Conservation (phyloP, 2,329 filamentous ascomycete species). For the Alternaria sp. region DNA sequence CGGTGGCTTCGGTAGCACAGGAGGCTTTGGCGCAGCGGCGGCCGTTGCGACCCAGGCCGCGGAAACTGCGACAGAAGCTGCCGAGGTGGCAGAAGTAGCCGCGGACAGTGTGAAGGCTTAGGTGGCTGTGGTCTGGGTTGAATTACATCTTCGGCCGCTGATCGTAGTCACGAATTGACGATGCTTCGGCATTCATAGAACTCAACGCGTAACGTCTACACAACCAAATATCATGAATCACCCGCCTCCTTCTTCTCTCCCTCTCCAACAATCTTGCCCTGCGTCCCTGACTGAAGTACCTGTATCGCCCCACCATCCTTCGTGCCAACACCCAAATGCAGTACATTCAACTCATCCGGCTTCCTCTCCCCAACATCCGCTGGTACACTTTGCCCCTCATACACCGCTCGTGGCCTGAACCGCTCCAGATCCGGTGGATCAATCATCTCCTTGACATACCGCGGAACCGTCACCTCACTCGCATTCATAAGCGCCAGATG, state of each 20-base stretch:
- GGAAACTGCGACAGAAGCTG: background rate
- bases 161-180: background rate
- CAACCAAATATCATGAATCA: background rate
- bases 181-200: background rate
- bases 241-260: background rate
- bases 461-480: slow-evolving; percentile 84
- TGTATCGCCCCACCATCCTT: slow-evolving; percentile 20
- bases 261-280: background rate
- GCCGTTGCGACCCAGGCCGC: background rate
- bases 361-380: slow-evolving; percentile 17
- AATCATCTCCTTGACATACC: slow-evolving; percentile 72
- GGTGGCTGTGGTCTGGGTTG: background rate
- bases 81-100: background rate
- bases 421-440: slow-evolving; percentile 68
- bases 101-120: background rate
- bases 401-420: slow-evolving; percentile 62
- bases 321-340: slow-evolving; percentile 28
- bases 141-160: too few species aligned
- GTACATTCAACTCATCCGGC: slow-evolving; percentile 31
- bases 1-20: slow-evolving; percentile 62
- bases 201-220: background rate
- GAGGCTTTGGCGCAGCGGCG: slow-evolving; percentile 38
- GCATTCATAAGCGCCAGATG: slow-evolving; percentile 79
- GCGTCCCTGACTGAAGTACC: slow-evolving; percentile 8
- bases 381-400: slow-evolving; percentile 16